These are phyloP conservation scores for Ceratorhiza oryzae-sativae DNA, from an alignment of 1,284 basidiomycete genomes.

Conservation along the genomic window DNA sequence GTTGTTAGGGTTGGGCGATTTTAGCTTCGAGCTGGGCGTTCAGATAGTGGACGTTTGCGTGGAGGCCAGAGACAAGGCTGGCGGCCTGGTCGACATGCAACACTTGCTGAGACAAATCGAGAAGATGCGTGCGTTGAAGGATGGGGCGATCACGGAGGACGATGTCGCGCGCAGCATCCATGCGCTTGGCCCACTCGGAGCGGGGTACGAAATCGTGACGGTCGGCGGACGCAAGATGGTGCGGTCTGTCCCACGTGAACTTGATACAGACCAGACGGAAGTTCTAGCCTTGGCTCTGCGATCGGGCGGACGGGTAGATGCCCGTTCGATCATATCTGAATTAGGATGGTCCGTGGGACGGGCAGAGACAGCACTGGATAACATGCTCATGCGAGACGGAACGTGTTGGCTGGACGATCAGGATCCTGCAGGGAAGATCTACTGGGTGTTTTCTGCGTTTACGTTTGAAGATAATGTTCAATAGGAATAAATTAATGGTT, in stretches of 20 bases:
- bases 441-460: conserved; percentile 77
- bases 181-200: conserved; percentile 84
- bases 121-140: conserved; percentile 67
- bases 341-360: conserved; percentile 82
- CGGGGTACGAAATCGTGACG: conserved; percentile 86
- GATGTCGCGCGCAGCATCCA: conserved; percentile 89
- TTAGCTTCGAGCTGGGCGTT: conserved; percentile 94
- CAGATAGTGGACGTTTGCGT: conserved; percentile 98
- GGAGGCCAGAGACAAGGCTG: conserved; percentile 85
- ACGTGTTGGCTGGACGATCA: conserved; percentile 95
- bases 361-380: conserved; percentile 79
- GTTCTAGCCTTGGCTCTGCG: conserved; percentile 77
- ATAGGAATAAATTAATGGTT: conserved; percentile 10
- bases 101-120: conserved; percentile 84
- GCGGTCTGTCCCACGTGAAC: conserved; percentile 74
- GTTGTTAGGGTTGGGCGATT: conserved; percentile 85
- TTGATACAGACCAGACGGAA: conserved; percentile 82
- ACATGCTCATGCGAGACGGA: conserved; percentile 89
- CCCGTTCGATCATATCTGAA: conserved; percentile 51
- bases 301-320: conserved; percentile 68
- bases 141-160: conserved; percentile 69
- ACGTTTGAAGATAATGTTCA: conserved; percentile 37
- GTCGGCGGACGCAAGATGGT: conserved; percentile 71
- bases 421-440: conserved; percentile 67
- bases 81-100: conserved; percentile 88